Conservation (phyloP, 129 eudicot genomes). For the Rutidosis leptorrhynchoides region DNA sequence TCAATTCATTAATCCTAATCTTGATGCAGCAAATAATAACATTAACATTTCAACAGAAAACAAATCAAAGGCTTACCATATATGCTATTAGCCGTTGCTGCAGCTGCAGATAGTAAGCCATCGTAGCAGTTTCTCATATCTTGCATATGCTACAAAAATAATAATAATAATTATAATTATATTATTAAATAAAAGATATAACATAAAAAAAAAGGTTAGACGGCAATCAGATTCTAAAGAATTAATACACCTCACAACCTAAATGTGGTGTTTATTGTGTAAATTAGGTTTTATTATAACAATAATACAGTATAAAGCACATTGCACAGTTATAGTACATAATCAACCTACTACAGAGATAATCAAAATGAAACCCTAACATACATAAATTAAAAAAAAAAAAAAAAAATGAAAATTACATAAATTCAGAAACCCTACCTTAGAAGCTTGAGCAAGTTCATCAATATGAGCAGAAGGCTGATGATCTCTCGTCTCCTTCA, state of each 20-base stretch:
- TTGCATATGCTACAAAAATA: slow-evolving; percentile 69
- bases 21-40: not conserved
- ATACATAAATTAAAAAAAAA: not conserved
- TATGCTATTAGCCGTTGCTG: slow-evolving; percentile 86
- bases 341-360: not conserved
- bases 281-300: not conserved
- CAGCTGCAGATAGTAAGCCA: slow-evolving; percentile 84
- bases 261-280: not conserved
- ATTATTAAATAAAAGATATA: not conserved
- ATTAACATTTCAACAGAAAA: slow-evolving; percentile 17
- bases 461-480: slow-evolving; percentile 50
- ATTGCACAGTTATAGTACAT: slow-evolving; percentile 13
- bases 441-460: slow-evolving; percentile 65
- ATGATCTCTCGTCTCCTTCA: slow-evolving; percentile 50
- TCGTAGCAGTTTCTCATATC: slow-evolving; percentile 88
- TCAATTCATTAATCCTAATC: slow-evolving; percentile 4
- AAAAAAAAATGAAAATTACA: not conserved
- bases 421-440: slow-evolving; percentile 44
- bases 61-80: slow-evolving; percentile 50
- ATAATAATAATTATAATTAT: not conserved
- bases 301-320: slow-evolving; percentile 20
- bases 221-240: slow-evolving; percentile 1
- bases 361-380: slow-evolving; percentile 28
- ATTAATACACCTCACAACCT: not conserved
- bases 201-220: not conserved